Base-by-base conservation (phyloP, 805 yeast genomes). In the Spathaspora boniae region DNA sequence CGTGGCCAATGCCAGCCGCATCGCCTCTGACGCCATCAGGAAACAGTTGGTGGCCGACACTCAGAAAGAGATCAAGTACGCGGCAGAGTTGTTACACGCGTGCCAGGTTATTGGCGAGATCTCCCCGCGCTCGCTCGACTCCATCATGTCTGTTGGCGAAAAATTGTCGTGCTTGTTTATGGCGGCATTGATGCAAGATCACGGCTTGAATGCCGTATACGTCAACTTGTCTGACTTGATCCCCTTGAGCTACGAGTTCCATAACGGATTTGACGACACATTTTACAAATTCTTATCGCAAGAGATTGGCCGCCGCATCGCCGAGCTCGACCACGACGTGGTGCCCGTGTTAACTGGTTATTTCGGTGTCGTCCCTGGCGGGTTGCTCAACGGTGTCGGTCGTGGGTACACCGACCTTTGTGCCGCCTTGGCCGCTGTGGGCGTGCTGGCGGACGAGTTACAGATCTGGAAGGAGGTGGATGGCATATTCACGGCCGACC, bases 381-480 rank as follows among this genome's bases (percentile, higher is more conserved):
- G 98, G 11, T 67, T 93, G 38, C 68, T 93, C 46, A 83, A 83
- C 51, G 86, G 94, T 34, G 95, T 93, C 38, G 98, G 98, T 29
- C 80, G 98, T 55, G 98, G 98, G 25, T 93, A 93, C 62, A 93
- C 98, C 7, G 98, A 93, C 59, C 68, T 93, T 49, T 93, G 98
- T 70, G 98, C 98, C 14, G 98, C 98, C 1, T 72, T 93, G 53
- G 76, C 88, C 26, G 96, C 98, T 0, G 98, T 93, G 19, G 98
- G 97, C 1, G 62, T 83, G 33, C 77, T 73, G 43, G 97, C 98
- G 4, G 94, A 87, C 29, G 98, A 93, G 62, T 71, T 93, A 43
- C 98, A 93, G 65, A 86, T 93, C 33, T 93, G 98, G 98, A 93
- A 93, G 53, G 98, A 93, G 67, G 98, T 93, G 34, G 98, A 93